phyloP scores from a whole-genome alignment of 805 yeast genomes.

The Candida takata region DNA sequence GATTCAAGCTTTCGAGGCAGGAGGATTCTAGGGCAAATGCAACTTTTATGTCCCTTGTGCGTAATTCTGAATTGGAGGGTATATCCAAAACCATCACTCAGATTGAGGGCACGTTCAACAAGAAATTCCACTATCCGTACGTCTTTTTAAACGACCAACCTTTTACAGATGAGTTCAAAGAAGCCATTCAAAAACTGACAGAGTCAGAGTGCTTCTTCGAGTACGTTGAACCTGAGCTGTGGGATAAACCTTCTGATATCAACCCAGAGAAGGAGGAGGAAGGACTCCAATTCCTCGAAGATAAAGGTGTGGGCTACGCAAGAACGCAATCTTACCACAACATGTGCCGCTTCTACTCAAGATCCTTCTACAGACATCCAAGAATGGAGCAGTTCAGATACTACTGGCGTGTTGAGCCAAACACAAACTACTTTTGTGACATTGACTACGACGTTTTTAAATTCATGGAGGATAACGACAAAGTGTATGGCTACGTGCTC shows the following conservation, averaged over 20 bases:
- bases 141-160: conserved; percentile 69
- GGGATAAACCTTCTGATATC: conserved; percentile 56
- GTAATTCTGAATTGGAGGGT: conserved; percentile 50
- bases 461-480: conserved; percentile 59
- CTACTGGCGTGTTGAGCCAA: conserved; percentile 91
- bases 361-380: conserved; percentile 75
- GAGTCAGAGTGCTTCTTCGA: conserved; percentile 41
- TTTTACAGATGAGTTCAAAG: conserved; percentile 52
- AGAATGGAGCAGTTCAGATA: conserved; percentile 66
- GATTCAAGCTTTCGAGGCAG: conserved; percentile 10
- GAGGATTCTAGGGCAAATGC: conserved; percentile 50
- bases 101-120: conserved; percentile 60
- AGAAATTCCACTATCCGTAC: conserved; percentile 72
- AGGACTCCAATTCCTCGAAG: conserved; percentile 34
- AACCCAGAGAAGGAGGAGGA: conserved; percentile 37
- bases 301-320: conserved; percentile 53
- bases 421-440: conserved; percentile 58
- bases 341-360: conserved; percentile 89
- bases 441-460: conserved; percentile 73
- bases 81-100: conserved; percentile 48
- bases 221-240: conserved; percentile 33
- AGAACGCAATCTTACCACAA: conserved; percentile 60
- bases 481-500: conserved; percentile 69
- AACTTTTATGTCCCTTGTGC: conserved; percentile 64
- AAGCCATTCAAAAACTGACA: conserved; percentile 32